Conservation (phyloP, 1,284 basidiomycete genomes). For the Cystobasidium pallidum region DNA sequence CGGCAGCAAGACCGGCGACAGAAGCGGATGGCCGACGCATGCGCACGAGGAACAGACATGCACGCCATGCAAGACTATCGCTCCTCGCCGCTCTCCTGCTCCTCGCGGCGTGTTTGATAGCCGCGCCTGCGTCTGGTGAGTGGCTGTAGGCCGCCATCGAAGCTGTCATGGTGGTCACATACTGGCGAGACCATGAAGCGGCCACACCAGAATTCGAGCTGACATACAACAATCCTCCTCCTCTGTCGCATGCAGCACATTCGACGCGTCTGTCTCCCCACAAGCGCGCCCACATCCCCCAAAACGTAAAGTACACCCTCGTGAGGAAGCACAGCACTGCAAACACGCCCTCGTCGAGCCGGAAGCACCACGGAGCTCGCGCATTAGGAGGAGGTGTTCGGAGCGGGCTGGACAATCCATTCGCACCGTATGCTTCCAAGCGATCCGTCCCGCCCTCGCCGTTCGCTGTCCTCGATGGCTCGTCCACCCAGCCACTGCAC, state of each 20-base stretch:
- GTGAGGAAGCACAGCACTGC: conserved; percentile 20
- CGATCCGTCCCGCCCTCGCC: conserved; percentile 28
- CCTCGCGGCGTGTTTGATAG: conserved; percentile 1
- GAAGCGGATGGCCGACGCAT: background rate
- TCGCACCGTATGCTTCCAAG: conserved; percentile 18
- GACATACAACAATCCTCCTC: background rate
- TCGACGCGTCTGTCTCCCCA: conserved; percentile 26
- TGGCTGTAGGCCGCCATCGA: background rate
- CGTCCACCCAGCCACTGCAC: background rate
- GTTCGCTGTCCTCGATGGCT: conserved; percentile 30
- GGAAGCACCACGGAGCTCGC: background rate
- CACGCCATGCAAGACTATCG: background rate
- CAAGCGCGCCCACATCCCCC: conserved; percentile 25
- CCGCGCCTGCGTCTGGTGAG: conserved; percentile 14
- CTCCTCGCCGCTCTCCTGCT: conserved; percentile 7
- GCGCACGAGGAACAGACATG: background rate
- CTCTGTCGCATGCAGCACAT: background rate
- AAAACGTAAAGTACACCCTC: conserved; percentile 31
- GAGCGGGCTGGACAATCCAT: background rate
- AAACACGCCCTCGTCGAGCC: background rate
- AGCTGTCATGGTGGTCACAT: background rate
- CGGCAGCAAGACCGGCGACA: background rate
- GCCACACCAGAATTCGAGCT: no score
- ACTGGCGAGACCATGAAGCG: no score
- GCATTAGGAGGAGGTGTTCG: background rate